phyloP scores from a whole-genome alignment of 129 eudicot species.

The Oenanthe sinensis region DNA sequence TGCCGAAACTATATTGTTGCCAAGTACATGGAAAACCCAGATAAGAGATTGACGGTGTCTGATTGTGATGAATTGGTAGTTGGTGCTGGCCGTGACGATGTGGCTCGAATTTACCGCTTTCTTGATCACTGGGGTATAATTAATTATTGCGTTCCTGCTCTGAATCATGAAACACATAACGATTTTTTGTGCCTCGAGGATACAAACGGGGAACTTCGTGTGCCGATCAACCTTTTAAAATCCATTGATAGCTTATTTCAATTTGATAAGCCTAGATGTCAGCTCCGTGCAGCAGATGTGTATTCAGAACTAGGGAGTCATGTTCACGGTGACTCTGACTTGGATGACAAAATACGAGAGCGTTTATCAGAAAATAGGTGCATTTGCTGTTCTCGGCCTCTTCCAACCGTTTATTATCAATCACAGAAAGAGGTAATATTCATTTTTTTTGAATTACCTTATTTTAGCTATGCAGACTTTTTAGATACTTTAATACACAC shows the following conservation, averaged over 20 bases:
- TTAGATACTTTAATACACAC: not conserved
- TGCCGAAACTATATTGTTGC: slow-evolving; percentile 76
- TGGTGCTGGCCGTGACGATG: slow-evolving; percentile 54
- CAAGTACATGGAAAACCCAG: slow-evolving; percentile 83
- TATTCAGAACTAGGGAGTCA: slow-evolving; percentile 53
- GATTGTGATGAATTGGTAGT: slow-evolving; percentile 54
- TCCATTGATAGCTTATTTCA: slow-evolving; percentile 84
- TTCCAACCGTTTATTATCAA: slow-evolving; percentile 62
- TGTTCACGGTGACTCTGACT: slow-evolving; percentile 41
- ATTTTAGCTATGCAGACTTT: slow-evolving; percentile 8
- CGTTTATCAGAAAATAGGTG: slow-evolving; percentile 56
- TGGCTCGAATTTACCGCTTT: slow-evolving; percentile 73
- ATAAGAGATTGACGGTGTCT: slow-evolving; percentile 42
- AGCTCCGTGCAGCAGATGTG: slow-evolving; percentile 53
- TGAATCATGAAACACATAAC: slow-evolving; percentile 33
- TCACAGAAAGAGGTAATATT: slow-evolving; percentile 83
- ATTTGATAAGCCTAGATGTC: slow-evolving; percentile 80
- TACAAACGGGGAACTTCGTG: slow-evolving; percentile 64
- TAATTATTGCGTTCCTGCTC: slow-evolving; percentile 72
- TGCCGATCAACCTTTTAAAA: slow-evolving; percentile 66
- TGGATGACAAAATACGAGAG: slow-evolving; percentile 63
- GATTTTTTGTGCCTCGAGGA: slow-evolving; percentile 62
- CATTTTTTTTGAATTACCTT: slow-evolving; percentile 8
- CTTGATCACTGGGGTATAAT: slow-evolving; percentile 98
- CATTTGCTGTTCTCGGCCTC: slow-evolving; percentile 61